Evolutionary conservation across 164 flowering plant species (phyloP).

Genomic region (Nymphaea colorata): DNA sequence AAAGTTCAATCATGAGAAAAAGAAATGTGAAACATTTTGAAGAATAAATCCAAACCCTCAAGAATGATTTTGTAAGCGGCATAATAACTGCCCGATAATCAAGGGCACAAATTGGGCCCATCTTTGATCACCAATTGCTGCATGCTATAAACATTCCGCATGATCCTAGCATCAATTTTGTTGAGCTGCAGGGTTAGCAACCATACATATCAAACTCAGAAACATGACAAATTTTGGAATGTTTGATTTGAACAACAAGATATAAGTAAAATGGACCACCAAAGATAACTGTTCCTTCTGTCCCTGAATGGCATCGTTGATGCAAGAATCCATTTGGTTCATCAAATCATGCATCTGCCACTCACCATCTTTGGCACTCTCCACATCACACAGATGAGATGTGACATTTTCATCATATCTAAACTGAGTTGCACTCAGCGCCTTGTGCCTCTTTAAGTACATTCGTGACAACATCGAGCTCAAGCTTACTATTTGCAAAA

Average conservation of each 20-base stretch:
- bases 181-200: slow-evolving; percentile 51
- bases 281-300: slow-evolving; percentile 70
- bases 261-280: slow-evolving; percentile 36
- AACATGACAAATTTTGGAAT: background rate
- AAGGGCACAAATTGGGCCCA: slow-evolving; percentile 49
- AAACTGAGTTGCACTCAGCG: slow-evolving; percentile 45
- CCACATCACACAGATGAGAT: slow-evolving; percentile 67
- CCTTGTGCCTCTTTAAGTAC: slow-evolving; percentile 75
- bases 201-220: background rate
- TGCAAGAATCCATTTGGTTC: slow-evolving; percentile 60
- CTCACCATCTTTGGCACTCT: slow-evolving; percentile 66
- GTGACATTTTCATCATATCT: slow-evolving; percentile 54
- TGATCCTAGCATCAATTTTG: slow-evolving; percentile 78
- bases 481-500: slow-evolving; percentile 41
- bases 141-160: slow-evolving; percentile 61
- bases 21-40: background rate
- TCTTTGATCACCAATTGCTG: slow-evolving; percentile 74
- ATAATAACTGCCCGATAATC: slow-evolving; percentile 69
- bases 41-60: slow-evolving; percentile 48
- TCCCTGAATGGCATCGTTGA: slow-evolving; percentile 68
- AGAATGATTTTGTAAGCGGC: slow-evolving; percentile 64
- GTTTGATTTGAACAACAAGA: background rate
- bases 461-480: slow-evolving; percentile 63
- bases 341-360: slow-evolving; percentile 63
- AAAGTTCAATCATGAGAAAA: background rate